phyloP scores from a whole-genome alignment of 139 green algal species.

The Chlamydomonas sp. region DNA sequence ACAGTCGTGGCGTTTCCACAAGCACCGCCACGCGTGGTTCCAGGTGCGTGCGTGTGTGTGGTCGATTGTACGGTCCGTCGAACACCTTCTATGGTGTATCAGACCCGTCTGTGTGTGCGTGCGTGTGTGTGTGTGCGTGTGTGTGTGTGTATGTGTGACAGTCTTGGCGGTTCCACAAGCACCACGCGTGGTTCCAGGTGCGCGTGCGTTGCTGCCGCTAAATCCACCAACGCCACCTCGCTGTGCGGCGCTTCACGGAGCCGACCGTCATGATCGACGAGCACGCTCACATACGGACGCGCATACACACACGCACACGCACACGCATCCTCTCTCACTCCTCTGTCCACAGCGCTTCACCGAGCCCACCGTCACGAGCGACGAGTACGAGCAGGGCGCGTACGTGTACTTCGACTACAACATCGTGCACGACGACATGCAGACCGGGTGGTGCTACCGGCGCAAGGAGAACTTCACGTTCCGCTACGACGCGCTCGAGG shows the following conservation, averaged over 20 bases:
- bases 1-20: slow-evolving; percentile 93
- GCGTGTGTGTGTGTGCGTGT: too few species aligned
- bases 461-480: slow-evolving; percentile 91
- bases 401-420: slow-evolving; percentile 92
- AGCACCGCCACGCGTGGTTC: slow-evolving; percentile 28
- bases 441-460: slow-evolving; percentile 60
- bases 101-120: too few species aligned
- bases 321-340: too few species aligned
- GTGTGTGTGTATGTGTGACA: too few species aligned
- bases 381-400: slow-evolving; percentile 81
- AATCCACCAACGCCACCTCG: too few species aligned
- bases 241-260: slow-evolving; percentile 85
- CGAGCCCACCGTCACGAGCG: slow-evolving; percentile 78
- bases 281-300: too few species aligned
- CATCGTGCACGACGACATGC: slow-evolving; percentile 67
- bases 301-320: too few species aligned
- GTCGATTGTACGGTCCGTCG: too few species aligned
- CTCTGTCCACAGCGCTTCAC: slow-evolving; percentile 86
- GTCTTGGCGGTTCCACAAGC: slow-evolving; percentile 85
- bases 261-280: slow-evolving; percentile 77
- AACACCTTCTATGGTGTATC: too few species aligned
- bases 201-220: too few species aligned
- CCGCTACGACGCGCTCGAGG: slow-evolving; percentile 68
- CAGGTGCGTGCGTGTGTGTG: too few species aligned
- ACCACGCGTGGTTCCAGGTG: slow-evolving; percentile 47